A percentile compares a stretch with the other conserved stretches of the same genome.
These are phyloP conservation scores for Colletotrichum euphorbiae DNA, from an alignment of 2,329 filamentous ascomycete species.

Conservation along the genomic window DNA sequence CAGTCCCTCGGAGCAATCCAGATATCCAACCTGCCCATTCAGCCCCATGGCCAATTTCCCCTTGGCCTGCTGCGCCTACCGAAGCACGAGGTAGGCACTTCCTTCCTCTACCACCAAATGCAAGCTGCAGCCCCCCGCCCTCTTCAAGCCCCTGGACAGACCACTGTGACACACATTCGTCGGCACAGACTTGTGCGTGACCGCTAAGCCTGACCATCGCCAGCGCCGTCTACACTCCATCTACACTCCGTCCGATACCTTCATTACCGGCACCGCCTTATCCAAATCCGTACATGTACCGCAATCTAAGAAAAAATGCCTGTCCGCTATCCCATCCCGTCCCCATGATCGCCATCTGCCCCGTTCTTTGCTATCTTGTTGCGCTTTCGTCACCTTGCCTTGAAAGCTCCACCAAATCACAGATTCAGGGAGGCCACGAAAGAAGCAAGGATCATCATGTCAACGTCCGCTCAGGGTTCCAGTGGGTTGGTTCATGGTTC, in stretches of 20 bases:
- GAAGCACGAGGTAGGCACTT: too few species aligned
- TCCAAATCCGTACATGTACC: not conserved
- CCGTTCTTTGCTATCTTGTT: not conserved
- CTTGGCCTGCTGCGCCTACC: too few species aligned
- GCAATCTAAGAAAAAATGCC: not conserved
- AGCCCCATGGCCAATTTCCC: too few species aligned
- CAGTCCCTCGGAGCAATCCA: too few species aligned
- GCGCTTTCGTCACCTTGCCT: not conserved
- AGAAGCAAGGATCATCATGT: conserved; percentile 13
- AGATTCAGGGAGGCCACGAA: not conserved
- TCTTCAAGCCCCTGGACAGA: too few species aligned
- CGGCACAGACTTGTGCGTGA: too few species aligned
- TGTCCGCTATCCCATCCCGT: not conserved
- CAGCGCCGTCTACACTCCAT: too few species aligned
- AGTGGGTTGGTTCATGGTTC: not conserved
- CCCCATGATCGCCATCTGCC: conserved; percentile 21
- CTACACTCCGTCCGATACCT: too few species aligned
- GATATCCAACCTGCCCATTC: too few species aligned
- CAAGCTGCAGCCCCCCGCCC: not conserved
- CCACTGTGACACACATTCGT: too few species aligned
- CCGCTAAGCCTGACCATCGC: not conserved
- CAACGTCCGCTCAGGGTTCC: not conserved
- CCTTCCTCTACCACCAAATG: too few species aligned
- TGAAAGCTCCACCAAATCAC: conserved; percentile 1
- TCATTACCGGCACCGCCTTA: not conserved